These are phyloP conservation scores for Bisporella sp. DNA, from an alignment of 2,329 filamentous ascomycete species.

Conservation along the genomic window DNA sequence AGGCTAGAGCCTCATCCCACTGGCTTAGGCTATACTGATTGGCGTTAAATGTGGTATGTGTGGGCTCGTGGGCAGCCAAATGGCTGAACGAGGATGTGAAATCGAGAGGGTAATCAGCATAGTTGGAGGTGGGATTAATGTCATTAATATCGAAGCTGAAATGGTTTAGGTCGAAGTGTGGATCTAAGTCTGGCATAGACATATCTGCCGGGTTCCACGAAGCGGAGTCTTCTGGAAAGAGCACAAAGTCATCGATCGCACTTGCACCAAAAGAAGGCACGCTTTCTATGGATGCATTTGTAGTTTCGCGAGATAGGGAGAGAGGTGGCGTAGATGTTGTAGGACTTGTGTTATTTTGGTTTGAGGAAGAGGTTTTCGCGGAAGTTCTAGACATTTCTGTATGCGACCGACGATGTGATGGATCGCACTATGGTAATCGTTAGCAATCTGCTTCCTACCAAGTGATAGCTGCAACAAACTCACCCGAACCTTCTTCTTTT, in stretches of 20 bases:
- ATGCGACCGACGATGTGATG: constrained; percentile 20
- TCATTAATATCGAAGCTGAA: constrained; percentile 20
- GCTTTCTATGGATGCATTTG: constrained; percentile 10
- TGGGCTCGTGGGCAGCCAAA: constrained; percentile 1
- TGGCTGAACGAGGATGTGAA: constrained; percentile 12
- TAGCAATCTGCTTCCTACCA: background rate
- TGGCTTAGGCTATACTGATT: constrained; percentile 10
- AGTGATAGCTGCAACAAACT: constrained; percentile 1
- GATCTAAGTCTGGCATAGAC: constrained; percentile 10
- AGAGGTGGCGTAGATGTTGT: constrained; percentile 8
- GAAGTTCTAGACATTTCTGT: constrained; percentile 19
- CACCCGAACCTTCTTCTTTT: constrained; percentile 52
- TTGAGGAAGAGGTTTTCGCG: constrained; percentile 13
- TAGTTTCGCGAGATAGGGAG: constrained; percentile 5
- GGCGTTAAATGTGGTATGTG: constrained; percentile 1
- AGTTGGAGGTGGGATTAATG: constrained; percentile 6
- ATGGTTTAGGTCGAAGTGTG: constrained; percentile 16
- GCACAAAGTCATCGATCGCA: constrained; percentile 23
- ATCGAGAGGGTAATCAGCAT: constrained; percentile 8
- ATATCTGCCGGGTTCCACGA: constrained; percentile 19
- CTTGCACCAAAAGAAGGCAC: constrained; percentile 15
- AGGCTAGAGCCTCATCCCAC: constrained; percentile 1
- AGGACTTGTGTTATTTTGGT: constrained; percentile 11
- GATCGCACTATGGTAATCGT: constrained; percentile 22
- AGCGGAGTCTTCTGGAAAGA: constrained; percentile 20